Base-by-base conservation (phyloP, 306 rosid genomes). In the Notholithocarpus densiflorus region DNA sequence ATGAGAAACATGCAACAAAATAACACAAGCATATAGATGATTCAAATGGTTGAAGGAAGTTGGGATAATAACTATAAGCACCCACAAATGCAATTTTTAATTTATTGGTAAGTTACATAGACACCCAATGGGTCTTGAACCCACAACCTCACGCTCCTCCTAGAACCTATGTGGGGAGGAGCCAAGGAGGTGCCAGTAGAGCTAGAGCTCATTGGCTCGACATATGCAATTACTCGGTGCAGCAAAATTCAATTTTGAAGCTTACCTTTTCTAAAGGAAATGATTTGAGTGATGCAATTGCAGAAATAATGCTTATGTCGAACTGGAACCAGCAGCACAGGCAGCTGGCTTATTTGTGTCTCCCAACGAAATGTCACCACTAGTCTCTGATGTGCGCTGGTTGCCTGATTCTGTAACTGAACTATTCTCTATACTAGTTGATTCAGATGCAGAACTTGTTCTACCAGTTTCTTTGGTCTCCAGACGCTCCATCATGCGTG, bases 401-500 rank as follows among this genome's bases (percentile, higher is more conserved):
- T 79, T 73, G 82, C 62, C 87, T 37, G 92, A 81, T 82, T 78
- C 89, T 26, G 82, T 75, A 81, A 76, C 82, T 7, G 93, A 74
- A 79, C 64, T 83, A 79, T 87, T 80, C 68, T 81, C 94, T 72
- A 77, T 34, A 85, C 84, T 79, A 79, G 82, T 82, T 27, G 93
- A 86, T 40, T 81, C 76, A 26, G 92, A 79, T 78, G 83, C 82
- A 81, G 71, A 82, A 79, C 23, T 84, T 74, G 48, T 77, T 84
- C 88, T 81, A 75, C 79, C 71, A 70, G 53, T 74, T 56, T 95
- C 99, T 84, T 88, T 84, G 17, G 98, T 95, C 77, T 95, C 98
- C 72, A 95, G 84, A 74, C 80, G 92, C 84, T 92, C 97, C 98
- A 95, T 93, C 97, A 90, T 89, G 77, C 87, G 90, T 1, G 99